Conservation (phyloP, 805 yeast species). For the Nakazawaea holstii region DNA sequence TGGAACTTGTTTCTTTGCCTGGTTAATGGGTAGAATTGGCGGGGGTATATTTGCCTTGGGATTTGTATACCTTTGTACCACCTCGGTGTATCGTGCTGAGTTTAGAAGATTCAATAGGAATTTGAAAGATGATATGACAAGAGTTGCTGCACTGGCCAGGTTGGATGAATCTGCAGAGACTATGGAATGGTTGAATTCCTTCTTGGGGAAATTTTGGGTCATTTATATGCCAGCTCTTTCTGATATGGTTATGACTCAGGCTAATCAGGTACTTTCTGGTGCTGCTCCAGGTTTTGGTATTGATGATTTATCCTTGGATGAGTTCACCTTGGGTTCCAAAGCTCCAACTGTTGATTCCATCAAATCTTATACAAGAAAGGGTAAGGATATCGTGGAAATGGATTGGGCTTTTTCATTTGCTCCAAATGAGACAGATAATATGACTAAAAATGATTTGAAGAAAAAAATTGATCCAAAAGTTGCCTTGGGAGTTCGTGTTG, state of each 20-base stretch:
- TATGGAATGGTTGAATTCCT: slow-evolving; percentile 77
- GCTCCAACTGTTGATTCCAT: slow-evolving; percentile 72
- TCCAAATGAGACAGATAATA: slow-evolving; percentile 77
- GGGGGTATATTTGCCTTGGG: slow-evolving; percentile 60
- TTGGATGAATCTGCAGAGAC: slow-evolving; percentile 63
- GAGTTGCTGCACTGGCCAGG: slow-evolving; percentile 58
- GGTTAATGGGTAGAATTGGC: slow-evolving; percentile 59
- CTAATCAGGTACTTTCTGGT: slow-evolving; percentile 63
- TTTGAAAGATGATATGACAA: slow-evolving; percentile 68
- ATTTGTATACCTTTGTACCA: slow-evolving; percentile 53
- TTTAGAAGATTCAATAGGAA: slow-evolving; percentile 72
- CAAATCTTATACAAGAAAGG: slow-evolving; percentile 67
- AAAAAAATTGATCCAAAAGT: slow-evolving; percentile 75
- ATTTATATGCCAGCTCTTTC: slow-evolving; percentile 84
- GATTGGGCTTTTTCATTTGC: slow-evolving; percentile 80
- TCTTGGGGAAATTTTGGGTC: slow-evolving; percentile 79
- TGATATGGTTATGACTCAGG: slow-evolving; percentile 63
- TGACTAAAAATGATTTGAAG: slow-evolving; percentile 71
- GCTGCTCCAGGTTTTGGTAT: slow-evolving; percentile 82
- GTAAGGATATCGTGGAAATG: slow-evolving; percentile 68
- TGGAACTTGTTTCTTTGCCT: slow-evolving; percentile 71
- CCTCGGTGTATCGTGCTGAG: slow-evolving; percentile 67
- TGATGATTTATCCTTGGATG: slow-evolving; percentile 65
- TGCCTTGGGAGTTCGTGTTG: slow-evolving; percentile 74
- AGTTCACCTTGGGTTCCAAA: slow-evolving; percentile 76